Conservation (phyloP, 2,329 filamentous ascomycete genomes). For the Neopestalotiopsis sp. region DNA sequence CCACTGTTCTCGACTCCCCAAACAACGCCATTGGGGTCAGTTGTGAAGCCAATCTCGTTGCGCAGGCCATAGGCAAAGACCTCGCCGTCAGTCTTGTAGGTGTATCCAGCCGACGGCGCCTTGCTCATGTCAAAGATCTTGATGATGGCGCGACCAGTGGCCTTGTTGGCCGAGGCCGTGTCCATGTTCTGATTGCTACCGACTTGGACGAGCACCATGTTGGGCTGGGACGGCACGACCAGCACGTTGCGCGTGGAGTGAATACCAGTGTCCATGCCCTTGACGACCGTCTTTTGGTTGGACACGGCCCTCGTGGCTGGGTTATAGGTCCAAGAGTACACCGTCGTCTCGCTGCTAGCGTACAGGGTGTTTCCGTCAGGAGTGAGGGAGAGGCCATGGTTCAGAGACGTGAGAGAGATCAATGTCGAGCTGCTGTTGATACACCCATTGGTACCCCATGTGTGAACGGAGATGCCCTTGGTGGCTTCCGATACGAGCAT, state of each 20-base stretch:
- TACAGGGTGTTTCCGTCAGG: conserved; percentile 46
- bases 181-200: conserved; percentile 65
- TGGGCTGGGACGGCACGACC: conserved; percentile 52
- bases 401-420: conserved; percentile 35
- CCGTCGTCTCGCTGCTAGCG: conserved; percentile 45
- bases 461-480: conserved; percentile 45
- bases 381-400: conserved; percentile 46
- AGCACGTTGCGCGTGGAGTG: conserved; percentile 54
- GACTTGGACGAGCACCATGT: conserved; percentile 61
- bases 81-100: conserved; percentile 47
- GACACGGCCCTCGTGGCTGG: conserved; percentile 50
- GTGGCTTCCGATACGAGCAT: conserved; percentile 43
- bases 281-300: conserved; percentile 46
- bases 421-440: conserved; percentile 32
- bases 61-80: conserved; percentile 61
- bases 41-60: conserved; percentile 62
- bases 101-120: conserved; percentile 34
- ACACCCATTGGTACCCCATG: conserved; percentile 46
- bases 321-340: conserved; percentile 65
- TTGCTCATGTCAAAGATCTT: conserved; percentile 48
- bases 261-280: conserved; percentile 44
- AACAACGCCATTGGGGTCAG: conserved; percentile 46
- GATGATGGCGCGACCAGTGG: conserved; percentile 60
- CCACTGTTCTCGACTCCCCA: conserved; percentile 68
- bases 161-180: conserved; percentile 45